Conservation (phyloP, 2,329 filamentous ascomycete genomes). For the Ceratocystiopsis minuta region DNA sequence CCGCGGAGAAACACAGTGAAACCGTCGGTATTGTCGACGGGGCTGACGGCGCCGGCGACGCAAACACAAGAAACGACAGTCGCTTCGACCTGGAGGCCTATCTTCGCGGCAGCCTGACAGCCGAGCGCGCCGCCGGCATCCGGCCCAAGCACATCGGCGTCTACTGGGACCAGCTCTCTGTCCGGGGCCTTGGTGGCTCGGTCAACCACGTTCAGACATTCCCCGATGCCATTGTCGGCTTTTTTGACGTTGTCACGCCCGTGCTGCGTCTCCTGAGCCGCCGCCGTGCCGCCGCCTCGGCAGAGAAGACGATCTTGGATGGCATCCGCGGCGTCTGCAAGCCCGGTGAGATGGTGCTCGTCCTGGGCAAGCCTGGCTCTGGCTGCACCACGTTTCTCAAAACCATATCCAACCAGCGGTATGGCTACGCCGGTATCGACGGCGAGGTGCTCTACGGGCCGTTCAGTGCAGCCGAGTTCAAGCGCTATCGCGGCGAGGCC, state of each 20-base stretch:
- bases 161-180: slow-evolving; percentile 60
- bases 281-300: slow-evolving; percentile 47
- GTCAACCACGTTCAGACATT: slow-evolving; percentile 61
- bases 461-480: slow-evolving; percentile 53
- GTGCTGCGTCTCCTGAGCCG: slow-evolving; percentile 46
- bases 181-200: slow-evolving; percentile 55
- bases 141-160: slow-evolving; percentile 64
- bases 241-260: slow-evolving; percentile 57
- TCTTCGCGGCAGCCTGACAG: slow-evolving; percentile 51
- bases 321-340: slow-evolving; percentile 53
- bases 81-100: slow-evolving; percentile 61
- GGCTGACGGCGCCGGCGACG: slow-evolving; percentile 13
- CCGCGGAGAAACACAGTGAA: slow-evolving; percentile 26
- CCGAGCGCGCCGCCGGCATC: slow-evolving; percentile 62
- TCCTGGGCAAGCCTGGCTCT: slow-evolving; percentile 59
- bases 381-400: slow-evolving; percentile 55
- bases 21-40: background rate
- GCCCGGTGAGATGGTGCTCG: slow-evolving; percentile 77
- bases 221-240: slow-evolving; percentile 56
- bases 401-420: slow-evolving; percentile 46
- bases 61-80: slow-evolving; percentile 26
- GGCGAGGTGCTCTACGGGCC: slow-evolving; percentile 66
- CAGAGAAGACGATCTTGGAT: slow-evolving; percentile 56
- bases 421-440: slow-evolving; percentile 32
- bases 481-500: slow-evolving; percentile 61